Base-by-base conservation (phyloP, 1,284 basidiomycete genomes). In the Ganoderma leucocontextum region DNA sequence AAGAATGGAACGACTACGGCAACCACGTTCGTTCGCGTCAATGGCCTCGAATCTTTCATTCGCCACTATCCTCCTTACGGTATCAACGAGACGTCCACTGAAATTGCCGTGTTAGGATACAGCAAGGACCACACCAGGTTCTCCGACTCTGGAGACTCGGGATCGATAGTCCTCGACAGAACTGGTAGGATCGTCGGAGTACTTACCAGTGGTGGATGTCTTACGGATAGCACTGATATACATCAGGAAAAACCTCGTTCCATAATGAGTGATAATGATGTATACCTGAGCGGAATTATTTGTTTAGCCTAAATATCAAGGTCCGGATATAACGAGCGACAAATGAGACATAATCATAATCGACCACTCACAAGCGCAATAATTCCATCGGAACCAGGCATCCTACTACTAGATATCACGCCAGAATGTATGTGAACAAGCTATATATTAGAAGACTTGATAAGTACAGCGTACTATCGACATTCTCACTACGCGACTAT, bases 1-100 rank as follows among this genome's bases (percentile, higher is more conserved):
- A 80, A 80, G 72, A 76, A 76, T 68, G 75, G 79, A 3, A 8
- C 49, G 6, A 52, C 76, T 35, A 79, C 79, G 17, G 77, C 75
- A 17, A 75, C 75, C 53, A 79, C 79, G 39, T 15, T 78, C 63
- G 78, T 78, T 61, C 75, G 77, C 58, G 72, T 68, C 63, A 79
- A 65, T 41, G 77, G 77, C 15, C 61, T 79, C 64, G 64, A 76
- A 35, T 79, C 78, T 29, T 73, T 78, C 68, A 69, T 42, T 35
- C 76, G 76, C 61, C 76, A 76, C 70, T 19, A 58, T 35, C 67
- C 63, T 4, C 60, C 29, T 29, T 29, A 72, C 68, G 68, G 63
- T 36, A 70, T 70, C 66, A 49, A 35, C 1, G 6, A 65, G 19
- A 73, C 60, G 36, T 76, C 77, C 12, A 67, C 68, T 64, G 74